These are phyloP conservation scores for Nakaseomyces bracarensis DNA, from an alignment of 1,139 yeast species.

Conservation along the genomic window DNA sequence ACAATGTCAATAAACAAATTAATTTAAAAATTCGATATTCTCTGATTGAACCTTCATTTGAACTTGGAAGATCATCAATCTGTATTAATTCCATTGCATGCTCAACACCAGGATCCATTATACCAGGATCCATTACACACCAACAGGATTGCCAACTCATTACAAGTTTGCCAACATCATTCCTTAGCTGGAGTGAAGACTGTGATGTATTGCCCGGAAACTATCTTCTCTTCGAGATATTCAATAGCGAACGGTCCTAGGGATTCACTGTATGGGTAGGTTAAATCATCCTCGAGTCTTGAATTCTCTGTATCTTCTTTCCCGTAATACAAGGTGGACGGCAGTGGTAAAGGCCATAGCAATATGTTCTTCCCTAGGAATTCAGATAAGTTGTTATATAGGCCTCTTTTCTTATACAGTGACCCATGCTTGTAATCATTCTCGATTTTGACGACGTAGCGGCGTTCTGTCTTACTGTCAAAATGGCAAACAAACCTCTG, in stretches of 20 bases:
- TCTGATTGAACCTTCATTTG: too few species aligned
- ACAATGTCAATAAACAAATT: background rate
- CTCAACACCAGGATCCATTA: too few species aligned
- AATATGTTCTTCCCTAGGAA: slow-evolving; percentile 17
- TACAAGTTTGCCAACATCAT: too few species aligned
- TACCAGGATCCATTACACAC: too few species aligned
- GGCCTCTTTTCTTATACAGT: slow-evolving; percentile 17
- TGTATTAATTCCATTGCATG: too few species aligned
- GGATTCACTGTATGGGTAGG: slow-evolving; percentile 18
- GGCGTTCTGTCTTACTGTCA: slow-evolving; percentile 10
- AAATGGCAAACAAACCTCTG: slow-evolving; percentile 5
- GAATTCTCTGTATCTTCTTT: background rate
- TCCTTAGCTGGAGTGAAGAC: slow-evolving; percentile 9
- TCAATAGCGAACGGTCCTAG: slow-evolving; percentile 14
- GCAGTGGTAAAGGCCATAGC: slow-evolving; percentile 23
- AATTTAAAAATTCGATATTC: too few species aligned
- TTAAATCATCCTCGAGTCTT: slow-evolving; percentile 3
- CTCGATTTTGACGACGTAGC: slow-evolving; percentile 21
- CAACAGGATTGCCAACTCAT: too few species aligned
- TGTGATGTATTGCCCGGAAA: slow-evolving; percentile 15
- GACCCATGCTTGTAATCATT: slow-evolving; percentile 9
- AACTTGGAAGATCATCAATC: too few species aligned
- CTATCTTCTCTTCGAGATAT: slow-evolving; percentile 15
- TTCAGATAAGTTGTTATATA: slow-evolving; percentile 16
- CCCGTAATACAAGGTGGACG: background rate